A percentile compares a stretch with the other conserved stretches of the same genome.
phyloP scores from a whole-genome alignment of 495 filamentous ascomycete genomes.

The Neurospora sp. region DNA sequence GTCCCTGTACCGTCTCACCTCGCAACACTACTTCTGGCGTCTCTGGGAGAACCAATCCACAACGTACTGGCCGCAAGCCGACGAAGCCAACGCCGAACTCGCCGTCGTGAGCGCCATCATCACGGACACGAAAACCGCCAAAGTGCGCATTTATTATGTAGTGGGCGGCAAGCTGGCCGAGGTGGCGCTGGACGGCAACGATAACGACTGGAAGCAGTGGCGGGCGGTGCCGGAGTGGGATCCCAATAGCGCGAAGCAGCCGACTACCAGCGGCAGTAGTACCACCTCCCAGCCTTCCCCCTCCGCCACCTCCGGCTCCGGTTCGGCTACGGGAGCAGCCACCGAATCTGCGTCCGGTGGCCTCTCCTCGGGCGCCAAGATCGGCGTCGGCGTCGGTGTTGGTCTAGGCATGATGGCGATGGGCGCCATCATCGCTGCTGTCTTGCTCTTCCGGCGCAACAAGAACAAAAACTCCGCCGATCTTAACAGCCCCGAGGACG shows the following conservation, averaged over 20 bases:
- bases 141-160: slow-evolving; percentile 26
- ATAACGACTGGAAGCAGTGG: slow-evolving; percentile 16
- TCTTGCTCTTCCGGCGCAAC: slow-evolving; percentile 13
- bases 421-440: slow-evolving; percentile 12
- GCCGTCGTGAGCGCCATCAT: slow-evolving; percentile 12
- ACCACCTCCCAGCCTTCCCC: background rate
- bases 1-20: slow-evolving; percentile 16
- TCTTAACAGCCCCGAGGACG: background rate
- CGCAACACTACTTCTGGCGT: slow-evolving; percentile 18
- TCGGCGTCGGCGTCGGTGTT: slow-evolving; percentile 28
- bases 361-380: slow-evolving; percentile 26
- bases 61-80: slow-evolving; percentile 23
- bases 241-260: background rate
- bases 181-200: slow-evolving; percentile 11
- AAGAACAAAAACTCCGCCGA: slow-evolving; percentile 2
- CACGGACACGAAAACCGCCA: slow-evolving; percentile 5
- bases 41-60: slow-evolving; percentile 10
- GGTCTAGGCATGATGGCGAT: slow-evolving; percentile 19
- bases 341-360: background rate
- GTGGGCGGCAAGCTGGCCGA: slow-evolving; percentile 21
- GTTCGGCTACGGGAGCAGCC: background rate
- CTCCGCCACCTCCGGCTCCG: background rate
- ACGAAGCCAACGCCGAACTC: slow-evolving; percentile 22
- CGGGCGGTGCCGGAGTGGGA: slow-evolving; percentile 1
- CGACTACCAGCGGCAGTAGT: background rate